phyloP scores from a whole-genome alignment of 2,329 filamentous ascomycete genomes.

The Epichloe gansuensis region DNA sequence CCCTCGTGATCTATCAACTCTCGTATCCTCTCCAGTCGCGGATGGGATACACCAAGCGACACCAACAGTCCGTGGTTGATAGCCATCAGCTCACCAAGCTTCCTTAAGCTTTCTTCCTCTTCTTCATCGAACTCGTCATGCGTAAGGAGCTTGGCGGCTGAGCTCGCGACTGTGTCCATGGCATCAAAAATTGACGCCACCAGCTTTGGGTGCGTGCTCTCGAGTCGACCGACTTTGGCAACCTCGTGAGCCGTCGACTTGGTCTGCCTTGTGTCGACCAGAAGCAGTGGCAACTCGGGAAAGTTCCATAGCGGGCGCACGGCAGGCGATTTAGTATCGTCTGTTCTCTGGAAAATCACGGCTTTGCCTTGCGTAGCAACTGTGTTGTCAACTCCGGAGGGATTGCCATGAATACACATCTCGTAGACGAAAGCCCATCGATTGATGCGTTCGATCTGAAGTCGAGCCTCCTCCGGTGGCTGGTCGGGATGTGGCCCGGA shows the following conservation, averaged over 20 bases:
- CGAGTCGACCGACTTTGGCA: constrained; percentile 67
- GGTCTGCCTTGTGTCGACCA: constrained; percentile 79
- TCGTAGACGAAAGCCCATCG: constrained; percentile 95
- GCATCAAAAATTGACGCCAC: constrained; percentile 72
- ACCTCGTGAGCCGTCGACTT: constrained; percentile 82
- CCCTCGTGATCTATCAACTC: constrained; percentile 81
- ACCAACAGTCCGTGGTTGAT: constrained; percentile 89
- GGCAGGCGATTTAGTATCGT: constrained; percentile 63
- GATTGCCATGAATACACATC: constrained; percentile 95
- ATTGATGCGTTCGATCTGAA: constrained; percentile 92
- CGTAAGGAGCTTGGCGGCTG: constrained; percentile 40
- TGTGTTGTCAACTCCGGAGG: constrained; percentile 93
- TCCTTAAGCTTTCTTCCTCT: constrained; percentile 50
- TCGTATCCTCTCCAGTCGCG: constrained; percentile 78
- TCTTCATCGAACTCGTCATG: constrained; percentile 55
- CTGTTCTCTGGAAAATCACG: constrained; percentile 72
- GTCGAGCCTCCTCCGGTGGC: constrained; percentile 69
- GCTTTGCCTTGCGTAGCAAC: constrained; percentile 89
- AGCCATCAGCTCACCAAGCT: constrained; percentile 76
- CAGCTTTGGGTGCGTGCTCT: constrained; percentile 58
- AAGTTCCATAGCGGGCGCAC: constrained; percentile 75
- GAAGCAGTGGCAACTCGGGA: constrained; percentile 76
- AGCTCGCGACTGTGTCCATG: constrained; percentile 59
- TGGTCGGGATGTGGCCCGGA: constrained; percentile 88
- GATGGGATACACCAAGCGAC: constrained; percentile 89